phyloP scores from a whole-genome alignment of 108 stramenopile species.

The Epipyxis sp. region DNA sequence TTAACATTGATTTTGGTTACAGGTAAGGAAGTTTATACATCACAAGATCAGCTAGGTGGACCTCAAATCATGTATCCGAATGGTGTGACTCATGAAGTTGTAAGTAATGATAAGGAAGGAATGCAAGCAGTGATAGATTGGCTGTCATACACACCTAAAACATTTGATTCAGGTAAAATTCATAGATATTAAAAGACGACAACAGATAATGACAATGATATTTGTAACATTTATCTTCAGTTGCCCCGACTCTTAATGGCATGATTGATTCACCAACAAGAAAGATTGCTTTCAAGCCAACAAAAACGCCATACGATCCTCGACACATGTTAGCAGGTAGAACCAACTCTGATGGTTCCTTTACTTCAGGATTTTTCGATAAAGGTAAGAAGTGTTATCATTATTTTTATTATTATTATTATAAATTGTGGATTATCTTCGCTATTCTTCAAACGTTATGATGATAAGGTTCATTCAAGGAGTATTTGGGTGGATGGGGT shows the following conservation, averaged over 20 bases:
- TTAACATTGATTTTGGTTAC: too few species aligned
- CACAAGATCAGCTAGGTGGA: slow-evolving; percentile 95
- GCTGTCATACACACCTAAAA: slow-evolving; percentile 91
- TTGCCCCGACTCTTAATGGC: slow-evolving; percentile 62
- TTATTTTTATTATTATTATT: too few species aligned
- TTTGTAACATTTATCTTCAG: slow-evolving; percentile 20
- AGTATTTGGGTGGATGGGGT: slow-evolving; percentile 93
- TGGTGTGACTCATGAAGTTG: slow-evolving; percentile 85
- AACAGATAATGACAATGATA: too few species aligned
- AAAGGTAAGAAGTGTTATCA: too few species aligned
- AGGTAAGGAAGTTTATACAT: slow-evolving; percentile 93
- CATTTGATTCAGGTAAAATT: too few species aligned
- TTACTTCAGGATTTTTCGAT: slow-evolving; percentile 83
- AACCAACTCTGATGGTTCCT: slow-evolving; percentile 51
- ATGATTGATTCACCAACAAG: slow-evolving; percentile 81
- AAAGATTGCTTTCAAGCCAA: slow-evolving; percentile 69
- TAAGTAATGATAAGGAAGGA: slow-evolving; percentile 86
- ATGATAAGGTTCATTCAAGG: slow-evolving; percentile 88
- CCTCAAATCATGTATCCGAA: slow-evolving; percentile 97
- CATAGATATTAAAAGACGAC: too few species aligned
- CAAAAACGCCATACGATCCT: slow-evolving; percentile 93
- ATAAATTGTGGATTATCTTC: too few species aligned
- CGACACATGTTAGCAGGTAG: slow-evolving; percentile 80
- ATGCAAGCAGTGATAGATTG: slow-evolving; percentile 79
- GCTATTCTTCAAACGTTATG: too few species aligned